Evolutionary conservation across 2,329 filamentous ascomycete species (phyloP).

Genomic region (Cercospora sp.): DNA sequence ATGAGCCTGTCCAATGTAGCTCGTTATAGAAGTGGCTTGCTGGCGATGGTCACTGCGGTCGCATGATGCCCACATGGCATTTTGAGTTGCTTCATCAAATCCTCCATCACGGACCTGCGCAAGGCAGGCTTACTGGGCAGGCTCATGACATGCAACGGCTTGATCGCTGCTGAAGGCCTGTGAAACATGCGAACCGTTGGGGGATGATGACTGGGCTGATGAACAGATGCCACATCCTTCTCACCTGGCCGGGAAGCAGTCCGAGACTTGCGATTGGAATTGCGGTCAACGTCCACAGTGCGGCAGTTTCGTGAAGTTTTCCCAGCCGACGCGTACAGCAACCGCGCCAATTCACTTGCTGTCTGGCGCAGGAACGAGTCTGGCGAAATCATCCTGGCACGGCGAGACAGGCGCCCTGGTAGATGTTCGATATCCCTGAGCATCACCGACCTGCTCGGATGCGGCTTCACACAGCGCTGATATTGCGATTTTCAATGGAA

Average conservation of each 20-base stretch:
- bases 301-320: background rate
- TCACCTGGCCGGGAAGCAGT: background rate
- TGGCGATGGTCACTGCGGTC: background rate
- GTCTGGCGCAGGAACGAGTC: background rate
- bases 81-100: conserved; percentile 6
- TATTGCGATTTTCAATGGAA: background rate
- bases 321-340: background rate
- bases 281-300: background rate
- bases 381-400: conserved; percentile 7
- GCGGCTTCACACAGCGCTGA: background rate
- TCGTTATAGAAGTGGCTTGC: background rate
- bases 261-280: background rate
- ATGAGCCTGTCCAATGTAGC: background rate
- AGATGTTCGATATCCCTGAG: conserved; percentile 4
- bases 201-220: background rate
- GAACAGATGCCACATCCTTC: background rate
- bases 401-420: conserved; percentile 1
- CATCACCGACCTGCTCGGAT: background rate
- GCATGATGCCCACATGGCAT: background rate
- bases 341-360: background rate
- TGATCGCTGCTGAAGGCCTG: background rate
- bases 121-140: background rate
- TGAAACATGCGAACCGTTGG: conserved; percentile 1
- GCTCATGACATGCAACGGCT: background rate
- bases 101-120: background rate